phyloP scores from a whole-genome alignment of 345 rosid species.

The Lepidium africanum region DNA sequence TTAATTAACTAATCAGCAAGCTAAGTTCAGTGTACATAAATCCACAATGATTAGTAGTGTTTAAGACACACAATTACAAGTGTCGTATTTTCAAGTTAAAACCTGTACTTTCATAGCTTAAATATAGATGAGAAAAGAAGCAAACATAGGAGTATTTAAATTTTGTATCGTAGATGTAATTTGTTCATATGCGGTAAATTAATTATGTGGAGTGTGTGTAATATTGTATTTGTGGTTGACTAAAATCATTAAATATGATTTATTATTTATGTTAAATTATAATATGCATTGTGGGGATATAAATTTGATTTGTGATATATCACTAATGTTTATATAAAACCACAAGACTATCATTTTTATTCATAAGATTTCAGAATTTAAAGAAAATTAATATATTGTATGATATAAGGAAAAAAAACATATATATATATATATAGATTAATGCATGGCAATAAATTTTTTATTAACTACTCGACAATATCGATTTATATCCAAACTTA shows the following conservation, averaged over 20 bases:
- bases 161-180: not conserved
- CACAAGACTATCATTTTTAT: not conserved
- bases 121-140: too few species aligned
- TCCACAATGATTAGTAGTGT: constrained; percentile 17
- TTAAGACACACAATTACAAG: not conserved
- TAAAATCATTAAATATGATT: not conserved
- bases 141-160: too few species aligned
- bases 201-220: not conserved
- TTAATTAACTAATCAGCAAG: constrained; percentile 6
- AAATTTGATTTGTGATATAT: too few species aligned
- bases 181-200: not conserved
- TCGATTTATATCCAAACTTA: too few species aligned
- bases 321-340: too few species aligned
- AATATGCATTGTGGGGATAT: too few species aligned
- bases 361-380: not conserved
- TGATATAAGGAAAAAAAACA: not conserved
- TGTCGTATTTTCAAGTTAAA: not conserved
- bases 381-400: not conserved
- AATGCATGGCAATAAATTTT: too few species aligned
- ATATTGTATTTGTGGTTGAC: not conserved
- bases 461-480: too few species aligned
- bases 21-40: constrained; percentile 24
- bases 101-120: not conserved
- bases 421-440: too few species aligned
- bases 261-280: too few species aligned